Percentiles rank a stretch among this genome's conserved stretches.
Evolutionary conservation across 1,284 basidiomycete genomes (phyloP).

Genomic region (Boletus austroedulis): DNA sequence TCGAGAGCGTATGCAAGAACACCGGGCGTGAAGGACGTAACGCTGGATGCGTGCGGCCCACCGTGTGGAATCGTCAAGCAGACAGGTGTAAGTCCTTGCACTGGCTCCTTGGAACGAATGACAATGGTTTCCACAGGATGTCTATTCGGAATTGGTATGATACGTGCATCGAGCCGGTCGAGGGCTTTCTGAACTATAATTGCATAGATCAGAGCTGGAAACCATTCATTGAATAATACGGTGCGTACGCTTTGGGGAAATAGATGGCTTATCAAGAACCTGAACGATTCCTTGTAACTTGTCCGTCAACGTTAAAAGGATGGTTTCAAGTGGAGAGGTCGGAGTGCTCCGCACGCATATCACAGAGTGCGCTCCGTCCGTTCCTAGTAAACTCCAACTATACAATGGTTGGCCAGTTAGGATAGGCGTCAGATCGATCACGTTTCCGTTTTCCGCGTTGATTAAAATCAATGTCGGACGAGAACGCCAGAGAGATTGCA

Average conservation of each 20-base stretch:
- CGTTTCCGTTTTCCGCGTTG: slow-evolving; percentile 32
- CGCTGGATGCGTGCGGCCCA: slow-evolving; percentile 57
- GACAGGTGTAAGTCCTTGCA: slow-evolving; percentile 32
- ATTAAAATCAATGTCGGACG: slow-evolving; percentile 48
- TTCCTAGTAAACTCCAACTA: slow-evolving; percentile 54
- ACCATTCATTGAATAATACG: too few species aligned
- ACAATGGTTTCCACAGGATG: slow-evolving; percentile 54
- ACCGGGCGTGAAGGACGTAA: slow-evolving; percentile 48
- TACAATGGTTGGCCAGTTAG: slow-evolving; percentile 28
- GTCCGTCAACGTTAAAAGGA: slow-evolving; percentile 35
- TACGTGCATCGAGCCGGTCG: slow-evolving; percentile 38
- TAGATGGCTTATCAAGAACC: slow-evolving; percentile 20
- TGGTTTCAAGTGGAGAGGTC: slow-evolving; percentile 48
- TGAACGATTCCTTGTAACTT: not conserved
- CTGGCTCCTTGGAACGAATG: slow-evolving; percentile 34
- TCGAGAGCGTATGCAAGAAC: slow-evolving; percentile 50
- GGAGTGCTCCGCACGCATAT: slow-evolving; percentile 53
- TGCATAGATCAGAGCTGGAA: not conserved
- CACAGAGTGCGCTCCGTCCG: slow-evolving; percentile 46
- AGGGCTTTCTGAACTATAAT: slow-evolving; percentile 44
- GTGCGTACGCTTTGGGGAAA: slow-evolving; percentile 42
- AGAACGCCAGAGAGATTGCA: slow-evolving; percentile 53
- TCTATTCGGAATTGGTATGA: slow-evolving; percentile 50
- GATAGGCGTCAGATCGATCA: slow-evolving; percentile 42
- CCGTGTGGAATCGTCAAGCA: slow-evolving; percentile 63